Evolutionary conservation across 495 filamentous ascomycete genomes (phyloP), one percentile per base, ranked within the genome.

Genomic region (Penicillium subrubescens): DNA sequence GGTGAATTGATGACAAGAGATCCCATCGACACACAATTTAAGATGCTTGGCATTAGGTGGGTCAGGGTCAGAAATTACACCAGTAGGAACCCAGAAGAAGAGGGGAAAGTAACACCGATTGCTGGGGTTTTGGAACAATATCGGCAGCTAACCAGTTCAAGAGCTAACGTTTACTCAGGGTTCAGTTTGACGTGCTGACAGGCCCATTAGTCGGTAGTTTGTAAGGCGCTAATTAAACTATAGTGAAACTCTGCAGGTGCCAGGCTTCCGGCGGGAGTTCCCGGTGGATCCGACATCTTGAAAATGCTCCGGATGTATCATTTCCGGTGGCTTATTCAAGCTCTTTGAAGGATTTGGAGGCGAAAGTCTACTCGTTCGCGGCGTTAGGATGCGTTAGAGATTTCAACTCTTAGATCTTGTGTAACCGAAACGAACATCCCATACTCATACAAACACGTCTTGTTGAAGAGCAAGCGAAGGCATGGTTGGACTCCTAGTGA

Each of bases 121-220:
- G 62, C 34, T 59, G 55, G 56, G 34, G 31, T 54, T 59, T 53
- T 33, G 17, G 10, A 12, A 27, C 19, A 57, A 59, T 19, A 58
- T 17, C 27, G 37, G 12, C 35, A 60, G 41, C 23, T 59, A n/a
- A 57, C 31, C 62, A 48, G 14, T 31, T 31, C 15, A 35, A 54
- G 23, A 23, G 37, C 57, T 21, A 8, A 14, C 8, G 27, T 60
- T 33, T 3, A 34, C 50, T 60, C 21, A 39, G 41, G 39, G 33
- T 64, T 60, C 27, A 39, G 41, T 31, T 51, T 61, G 63, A 56
- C 58, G 39, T 61, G 62, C 56, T 65, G 51, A 65, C 63, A 23
- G 50, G n/a, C 15, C 15, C n/a, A 50, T 65, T 61, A 61, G 51
- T 60, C 14, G 21, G 50, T 51, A 57, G 41, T 61, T 56, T 60